Evolutionary conservation across 257 asterid genomes (phyloP), one percentile per base, ranked within the genome.

Genomic region (Galeopsis tetrahit): DNA sequence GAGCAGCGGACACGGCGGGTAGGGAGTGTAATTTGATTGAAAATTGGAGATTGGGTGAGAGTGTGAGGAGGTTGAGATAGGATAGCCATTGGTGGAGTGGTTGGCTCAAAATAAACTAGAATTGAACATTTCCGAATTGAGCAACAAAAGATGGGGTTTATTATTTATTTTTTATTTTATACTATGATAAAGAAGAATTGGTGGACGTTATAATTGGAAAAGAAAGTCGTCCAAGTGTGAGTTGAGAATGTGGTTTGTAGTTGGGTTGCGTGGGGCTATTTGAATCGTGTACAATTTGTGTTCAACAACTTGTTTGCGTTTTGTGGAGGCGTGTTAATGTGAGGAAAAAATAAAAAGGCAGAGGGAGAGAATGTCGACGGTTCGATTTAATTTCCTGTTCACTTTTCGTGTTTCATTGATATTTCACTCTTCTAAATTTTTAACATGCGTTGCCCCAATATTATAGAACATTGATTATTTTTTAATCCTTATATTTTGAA

Each of bases 191-290:
- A 10, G 28, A 53, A 53, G 42, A 49, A 71, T 73, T 63, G 57
- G 79, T 77, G 82, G 82, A n/a, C n/a, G n/a, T 33, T 74, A 38
- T n/a, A 55, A 64, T 15, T 72, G 55, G 68, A 64, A 46, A 17
- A 34, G 39, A 36, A 72, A 63, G 21, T 60, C 6, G 56, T 63
- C 46, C 63, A 58, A 32, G 40, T 33, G 53, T 74, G 2, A 38
- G 40, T 36, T 34, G 42, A 7, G 44, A 65, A 69, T 79, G 80
- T 72, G 84, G 86, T 73, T 62, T 3, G 14, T 43, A 10, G 53
- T 39, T 36, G 44, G 31, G 57, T 10, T 64, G 73, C 80, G 82
- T 78, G 86, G 81, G 81, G 70, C 53, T 69, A 71, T 64, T 64
- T 43, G 55, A 61, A 55, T 79, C 86, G 72, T 52, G 40, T 32